phyloP scores from a whole-genome alignment of 2,329 filamentous ascomycete genomes.

The Pyricularia sp. region DNA sequence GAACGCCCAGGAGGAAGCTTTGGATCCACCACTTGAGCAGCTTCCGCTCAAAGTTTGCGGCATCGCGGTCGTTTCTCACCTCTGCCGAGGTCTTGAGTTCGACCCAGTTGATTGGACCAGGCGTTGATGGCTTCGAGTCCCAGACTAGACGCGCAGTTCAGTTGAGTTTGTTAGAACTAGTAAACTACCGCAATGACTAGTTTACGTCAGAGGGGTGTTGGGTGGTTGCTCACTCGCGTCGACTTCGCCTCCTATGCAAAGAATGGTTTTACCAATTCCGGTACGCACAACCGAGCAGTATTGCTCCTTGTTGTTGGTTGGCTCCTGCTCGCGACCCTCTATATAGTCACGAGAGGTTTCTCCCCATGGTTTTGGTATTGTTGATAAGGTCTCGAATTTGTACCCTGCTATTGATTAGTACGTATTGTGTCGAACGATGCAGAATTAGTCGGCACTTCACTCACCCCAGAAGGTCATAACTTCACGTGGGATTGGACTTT shows the following conservation, averaged over 20 bases:
- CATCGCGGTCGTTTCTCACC: conserved; percentile 57
- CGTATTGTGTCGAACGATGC: neutral
- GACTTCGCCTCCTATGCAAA: conserved; percentile 88
- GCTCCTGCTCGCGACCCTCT: conserved; percentile 58
- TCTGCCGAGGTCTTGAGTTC: conserved; percentile 87
- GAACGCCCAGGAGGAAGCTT: conserved; percentile 86
- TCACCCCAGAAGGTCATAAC: conserved; percentile 90
- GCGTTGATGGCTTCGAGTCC: conserved; percentile 67
- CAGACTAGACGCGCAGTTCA: conserved; percentile 48
- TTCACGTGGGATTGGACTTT: conserved; percentile 50
- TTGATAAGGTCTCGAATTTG: conserved; percentile 86
- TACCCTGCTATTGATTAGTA: conserved; percentile 46
- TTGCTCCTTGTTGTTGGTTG: conserved; percentile 84
- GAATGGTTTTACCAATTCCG: conserved; percentile 63
- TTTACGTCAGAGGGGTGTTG: conserved; percentile 7
- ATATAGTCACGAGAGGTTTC: conserved; percentile 67
- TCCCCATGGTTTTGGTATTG: conserved; percentile 67
- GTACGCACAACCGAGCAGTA: conserved; percentile 94
- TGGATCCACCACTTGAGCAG: conserved; percentile 96
- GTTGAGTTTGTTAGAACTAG: conserved; percentile 4
- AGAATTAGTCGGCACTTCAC: conserved; percentile 3
- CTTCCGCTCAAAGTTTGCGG: conserved; percentile 75
- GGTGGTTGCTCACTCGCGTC: conserved; percentile 59
- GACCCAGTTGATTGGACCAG: conserved; percentile 76
- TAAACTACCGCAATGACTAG: neutral